Base-by-base conservation (phyloP, 176 grass and related monocot species). In the Hordeum marinum region DNA sequence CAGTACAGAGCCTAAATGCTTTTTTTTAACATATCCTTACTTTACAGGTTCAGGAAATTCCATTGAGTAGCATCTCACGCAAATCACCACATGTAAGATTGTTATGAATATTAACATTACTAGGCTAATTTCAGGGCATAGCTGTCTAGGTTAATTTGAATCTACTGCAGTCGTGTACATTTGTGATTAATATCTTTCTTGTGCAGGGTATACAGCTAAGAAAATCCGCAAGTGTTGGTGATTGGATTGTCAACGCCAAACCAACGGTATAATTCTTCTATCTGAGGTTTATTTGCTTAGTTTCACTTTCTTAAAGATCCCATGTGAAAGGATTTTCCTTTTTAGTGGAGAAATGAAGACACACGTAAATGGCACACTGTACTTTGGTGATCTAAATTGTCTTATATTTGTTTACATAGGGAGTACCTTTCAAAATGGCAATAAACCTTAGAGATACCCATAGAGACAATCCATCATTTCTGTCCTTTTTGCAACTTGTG, bases 201-300 rank as follows among this genome's bases (percentile, higher is more conserved):
- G 81, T 52, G 77, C 84, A 99, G 94, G 93, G 84, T 86, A 91
- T 90, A 75, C 71, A 85, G 23, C 72, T 99, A 79, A 88, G 82
- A 89, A 99, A 99, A 99, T 99, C 96, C 84, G 96, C 96, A 52
- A 99, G 96, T 75, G 88, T 92, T 77, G 92, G 94, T 86, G 94
- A 99, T 85, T 91, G 96, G 88, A 63, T 87, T 83, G 48, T 86
- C 80, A 82, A 80, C 35, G 0, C 90, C 70, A 99, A 96, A 84
- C 91, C 86, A 81, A 74, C 77, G 94, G 96, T 99, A 96, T 88
- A 75, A 41, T 81, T 84, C 37, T n/a, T 87, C 8, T 84, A 40
- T 78, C 35, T 39, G 36, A 68, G 25, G 11, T 67, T 80, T 79
- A 68, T 84, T 54, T 64, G 31, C 71, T 65, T 48, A 52, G 36